Base-by-base conservation (phyloP, 2,329 filamentous ascomycete genomes). In the Thielaviopsis euricoi region DNA sequence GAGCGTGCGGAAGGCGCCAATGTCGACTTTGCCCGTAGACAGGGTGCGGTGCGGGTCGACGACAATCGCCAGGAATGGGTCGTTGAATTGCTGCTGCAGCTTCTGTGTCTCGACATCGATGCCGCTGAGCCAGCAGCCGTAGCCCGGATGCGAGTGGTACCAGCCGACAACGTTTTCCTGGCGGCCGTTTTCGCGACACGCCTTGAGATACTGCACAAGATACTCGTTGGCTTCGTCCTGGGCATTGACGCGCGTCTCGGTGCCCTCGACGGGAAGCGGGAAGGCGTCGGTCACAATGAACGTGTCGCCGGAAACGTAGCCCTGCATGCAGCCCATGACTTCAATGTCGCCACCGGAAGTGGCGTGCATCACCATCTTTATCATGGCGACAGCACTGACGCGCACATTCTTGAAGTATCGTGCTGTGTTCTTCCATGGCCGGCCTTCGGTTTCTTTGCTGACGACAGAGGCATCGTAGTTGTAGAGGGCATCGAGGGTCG, bases 331-430 rank as follows among this genome's bases (percentile, higher is more conserved):
- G 59, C 93, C 93, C 93, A 98, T 98, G 65, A 98, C 81, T 74
- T 98, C 93, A 63, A 97, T 79, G 26, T 81, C 82, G 59, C 93
- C 91, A 63, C 93, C 93, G 0, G 89, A 90, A n/a, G 93, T 87
- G 10, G 93, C 93, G 70, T 98, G 93, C 87, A 96, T 97, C 63
- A 94, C 89, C 93, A 98, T 98, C 74, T 98, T 98, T 64, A 97
- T 81, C 60, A 98, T 80, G 5, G 93, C 93, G 13, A 95, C 85
- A 60, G 93, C 89, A 56, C 88, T 94, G 71, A 98, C 91, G 66
- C 90, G 88, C 52, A 97, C 89, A 57, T 86, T 80, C 69, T 91
- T 94, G 80, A 97, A 98, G 76, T 96, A 84, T 70, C 89, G 79
- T 0, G 86, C 84, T 67, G 96, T 83, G 52, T 74, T 75, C 54